Conservation (phyloP, 2,329 filamentous ascomycete genomes). For the Diplodia intermedia region DNA sequence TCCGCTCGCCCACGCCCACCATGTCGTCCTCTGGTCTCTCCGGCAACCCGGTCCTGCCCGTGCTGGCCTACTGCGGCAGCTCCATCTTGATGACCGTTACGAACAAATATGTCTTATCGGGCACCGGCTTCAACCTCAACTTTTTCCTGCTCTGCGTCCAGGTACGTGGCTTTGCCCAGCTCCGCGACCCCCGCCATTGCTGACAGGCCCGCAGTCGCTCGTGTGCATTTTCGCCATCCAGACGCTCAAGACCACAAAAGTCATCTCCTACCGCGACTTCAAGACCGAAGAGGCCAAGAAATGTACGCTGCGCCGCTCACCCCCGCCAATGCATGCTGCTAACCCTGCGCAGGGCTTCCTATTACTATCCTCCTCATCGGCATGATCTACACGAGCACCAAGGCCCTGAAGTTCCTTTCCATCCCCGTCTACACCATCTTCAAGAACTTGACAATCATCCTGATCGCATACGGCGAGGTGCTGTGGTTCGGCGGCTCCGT, state of each 20-base stretch:
- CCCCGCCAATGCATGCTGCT: slow-evolving; percentile 29
- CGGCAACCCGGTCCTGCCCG: slow-evolving; percentile 80
- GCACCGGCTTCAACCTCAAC: slow-evolving; percentile 90
- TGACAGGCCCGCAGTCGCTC: slow-evolving; percentile 67
- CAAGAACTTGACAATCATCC: slow-evolving; percentile 98
- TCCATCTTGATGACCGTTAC: slow-evolving; percentile 99
- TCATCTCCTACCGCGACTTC: slow-evolving; percentile 86
- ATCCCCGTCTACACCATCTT: slow-evolving; percentile 99
- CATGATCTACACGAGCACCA: slow-evolving; percentile 98
- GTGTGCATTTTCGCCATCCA: slow-evolving; percentile 89
- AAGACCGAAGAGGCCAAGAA: slow-evolving; percentile 88
- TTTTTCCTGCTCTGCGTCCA: slow-evolving; percentile 93
- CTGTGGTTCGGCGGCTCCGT: slow-evolving; percentile 97
- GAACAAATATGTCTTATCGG: slow-evolving; percentile 98
- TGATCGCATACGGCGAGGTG: slow-evolving; percentile 98
- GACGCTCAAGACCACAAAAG: slow-evolving; percentile 76
- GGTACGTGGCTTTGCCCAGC: slow-evolving; percentile 61
- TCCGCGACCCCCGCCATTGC: slow-evolving; percentile 24
- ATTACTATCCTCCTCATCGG: slow-evolving; percentile 94
- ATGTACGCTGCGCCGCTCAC: slow-evolving; percentile 65
- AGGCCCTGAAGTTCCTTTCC: slow-evolving; percentile 93
- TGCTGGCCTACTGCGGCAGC: slow-evolving; percentile 88
- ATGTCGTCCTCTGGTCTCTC: slow-evolving; percentile 57
- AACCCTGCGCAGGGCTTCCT: slow-evolving; percentile 77
- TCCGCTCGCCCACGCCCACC: slow-evolving; percentile 59